Evolutionary conservation across 1,284 basidiomycete species (phyloP).

Genomic region (Marasmius fiardii): DNA sequence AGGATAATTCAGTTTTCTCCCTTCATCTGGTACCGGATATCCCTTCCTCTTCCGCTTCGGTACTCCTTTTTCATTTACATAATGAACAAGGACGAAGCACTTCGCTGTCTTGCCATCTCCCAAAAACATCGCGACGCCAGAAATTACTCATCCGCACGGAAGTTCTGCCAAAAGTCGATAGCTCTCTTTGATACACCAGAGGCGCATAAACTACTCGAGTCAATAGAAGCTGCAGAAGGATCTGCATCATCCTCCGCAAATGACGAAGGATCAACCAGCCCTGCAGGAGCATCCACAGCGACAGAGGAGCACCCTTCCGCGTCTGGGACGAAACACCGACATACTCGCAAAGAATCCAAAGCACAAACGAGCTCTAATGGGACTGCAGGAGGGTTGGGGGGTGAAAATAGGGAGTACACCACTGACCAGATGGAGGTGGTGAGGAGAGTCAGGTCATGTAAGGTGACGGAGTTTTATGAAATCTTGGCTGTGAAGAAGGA

Average conservation of each 20-base stretch:
- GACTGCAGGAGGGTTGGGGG: constrained; percentile 51
- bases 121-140: constrained; percentile 69
- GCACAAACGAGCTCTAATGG: constrained; percentile 35
- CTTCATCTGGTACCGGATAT: not conserved
- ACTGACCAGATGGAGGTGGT: constrained; percentile 84
- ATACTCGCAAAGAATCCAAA: constrained; percentile 31
- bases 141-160: constrained; percentile 77
- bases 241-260: constrained; percentile 30
- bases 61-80: not conserved
- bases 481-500: constrained; percentile 84
- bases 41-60: not conserved
- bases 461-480: constrained; percentile 91
- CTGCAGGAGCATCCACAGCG: constrained; percentile 33
- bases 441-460: constrained; percentile 83
- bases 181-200: constrained; percentile 82
- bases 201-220: constrained; percentile 64
- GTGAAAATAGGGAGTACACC: constrained; percentile 84
- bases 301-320: constrained; percentile 69
- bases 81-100: constrained; percentile 86
- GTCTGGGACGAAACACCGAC: constrained; percentile 57
- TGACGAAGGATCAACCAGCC: constrained; percentile 19
- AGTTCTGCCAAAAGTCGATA: constrained; percentile 90
- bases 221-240: constrained; percentile 54
- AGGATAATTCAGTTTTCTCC: not conserved
- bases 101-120: constrained; percentile 77